Evolutionary conservation across 2,329 filamentous ascomycete genomes (phyloP).

Genomic region (Claviceps pazoutovae): DNA sequence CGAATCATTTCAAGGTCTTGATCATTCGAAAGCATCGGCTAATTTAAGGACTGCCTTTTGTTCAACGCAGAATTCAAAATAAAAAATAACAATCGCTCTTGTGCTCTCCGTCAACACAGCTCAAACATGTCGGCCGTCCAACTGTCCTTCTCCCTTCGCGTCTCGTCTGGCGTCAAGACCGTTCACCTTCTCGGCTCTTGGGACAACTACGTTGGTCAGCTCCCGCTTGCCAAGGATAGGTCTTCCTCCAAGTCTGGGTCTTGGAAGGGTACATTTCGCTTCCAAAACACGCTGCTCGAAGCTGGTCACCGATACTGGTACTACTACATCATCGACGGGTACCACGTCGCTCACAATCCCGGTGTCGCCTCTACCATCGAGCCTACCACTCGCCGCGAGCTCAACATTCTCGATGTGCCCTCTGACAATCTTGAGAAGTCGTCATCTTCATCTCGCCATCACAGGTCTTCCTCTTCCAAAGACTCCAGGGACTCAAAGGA

Average conservation of each 20-base stretch:
- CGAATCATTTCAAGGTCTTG: conserved; percentile 15
- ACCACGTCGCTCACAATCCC: conserved; percentile 94
- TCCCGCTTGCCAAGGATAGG: conserved; percentile 84
- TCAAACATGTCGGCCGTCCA: conserved; percentile 76
- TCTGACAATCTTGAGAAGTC: conserved; percentile 29
- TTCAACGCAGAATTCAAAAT: background rate
- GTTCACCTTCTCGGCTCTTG: conserved; percentile 95
- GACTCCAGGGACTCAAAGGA: conserved; percentile 1
- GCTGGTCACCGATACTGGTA: conserved; percentile 96
- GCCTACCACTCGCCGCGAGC: conserved; percentile 88
- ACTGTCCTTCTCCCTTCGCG: conserved; percentile 90
- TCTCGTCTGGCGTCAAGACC: conserved; percentile 94
- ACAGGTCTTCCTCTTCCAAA: conserved; percentile 12
- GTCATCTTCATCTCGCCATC: conserved; percentile 26
- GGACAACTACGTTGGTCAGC: conserved; percentile 92
- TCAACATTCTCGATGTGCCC: conserved; percentile 95
- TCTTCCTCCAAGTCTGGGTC: conserved; percentile 70
- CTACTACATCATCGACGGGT: conserved; percentile 99
- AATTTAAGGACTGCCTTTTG: background rate
- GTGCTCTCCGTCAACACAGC: conserved; percentile 1
- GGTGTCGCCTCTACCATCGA: conserved; percentile 79
- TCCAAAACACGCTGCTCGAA: conserved; percentile 75
- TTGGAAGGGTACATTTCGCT: conserved; percentile 95
- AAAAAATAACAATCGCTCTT: too few relatives aligned
- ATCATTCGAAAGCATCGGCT: conserved; percentile 12